Base-by-base conservation (phyloP, 2,329 filamentous ascomycete genomes). In the Colletotrichum gigasporum region DNA sequence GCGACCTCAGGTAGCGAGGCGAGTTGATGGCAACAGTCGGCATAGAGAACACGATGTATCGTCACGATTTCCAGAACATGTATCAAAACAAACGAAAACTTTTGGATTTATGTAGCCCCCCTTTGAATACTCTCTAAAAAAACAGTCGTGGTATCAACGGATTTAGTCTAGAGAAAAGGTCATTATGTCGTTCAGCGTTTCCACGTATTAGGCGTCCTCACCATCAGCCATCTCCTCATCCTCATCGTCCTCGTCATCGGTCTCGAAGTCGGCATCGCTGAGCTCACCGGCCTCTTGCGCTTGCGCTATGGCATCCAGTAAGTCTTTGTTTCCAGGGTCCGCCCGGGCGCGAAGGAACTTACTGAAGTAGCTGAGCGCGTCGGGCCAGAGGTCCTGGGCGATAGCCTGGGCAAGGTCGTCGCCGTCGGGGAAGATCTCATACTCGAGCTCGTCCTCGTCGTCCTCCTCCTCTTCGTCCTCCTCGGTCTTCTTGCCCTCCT, bases 361-460 rank as follows among this genome's bases (percentile, higher is more conserved):
- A 96, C 93, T 91, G 81, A 96, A 98, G 81, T 96, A 96, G 77
- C 92, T 93, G 76, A 97, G 90, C 62, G 94, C 95, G 67, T 89
- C 88, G 48, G 93, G 92, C 90, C 91, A 97, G 54, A 98, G 81
- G 70, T 98, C 95, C 74, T 98, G 94, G 8, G 91, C 88, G 70
- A 98, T 83, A 65, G 89, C 85, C 67, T 93, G 85, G 37, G 94
- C 94, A 48, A 98, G 78, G 66, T 94, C 91, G 70, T 96, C 93
- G 20, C 92, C 95, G 42, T 89, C 88, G n/a, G 92, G 91, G 83
- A 96, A 97, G 70, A 97, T 90, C 78, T 97, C 95, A 48, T 90
- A 85, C 56, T 90, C 88, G 66, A 90, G 85, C 69, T 90, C 86
- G 67, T 90, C 87, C 28, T 87, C 80, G 1, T 86, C 83, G 2